Percentiles rank a stretch among this genome's conserved stretches.
Evolutionary conservation across 139 green algal genomes (phyloP).

Genomic region (Micromonas commoda): DNA sequence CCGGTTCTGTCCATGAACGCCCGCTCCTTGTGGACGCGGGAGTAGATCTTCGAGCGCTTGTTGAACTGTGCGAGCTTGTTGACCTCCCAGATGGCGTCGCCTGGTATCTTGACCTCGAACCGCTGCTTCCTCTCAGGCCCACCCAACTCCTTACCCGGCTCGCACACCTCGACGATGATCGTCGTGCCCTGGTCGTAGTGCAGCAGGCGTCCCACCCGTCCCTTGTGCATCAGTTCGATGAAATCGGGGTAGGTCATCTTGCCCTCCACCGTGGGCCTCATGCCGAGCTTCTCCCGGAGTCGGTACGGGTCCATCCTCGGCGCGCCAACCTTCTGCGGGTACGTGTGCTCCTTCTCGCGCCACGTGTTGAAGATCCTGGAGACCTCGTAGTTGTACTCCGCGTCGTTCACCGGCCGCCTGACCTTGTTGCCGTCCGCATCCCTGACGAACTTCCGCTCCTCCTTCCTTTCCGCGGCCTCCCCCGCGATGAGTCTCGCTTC

Average conservation of each 20-base stretch:
- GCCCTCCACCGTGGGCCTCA: neutral
- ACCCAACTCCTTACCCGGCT: neutral
- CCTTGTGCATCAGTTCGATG: neutral
- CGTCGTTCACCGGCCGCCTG: no score
- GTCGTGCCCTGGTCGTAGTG: constrained; percentile 6
- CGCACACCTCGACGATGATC: constrained; percentile 4
- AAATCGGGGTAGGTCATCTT: neutral
- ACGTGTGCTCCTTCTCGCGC: constrained; percentile 16
- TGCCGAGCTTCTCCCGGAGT: neutral
- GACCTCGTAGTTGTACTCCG: no score
- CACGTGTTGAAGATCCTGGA: no score
- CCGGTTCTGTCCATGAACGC: neutral
- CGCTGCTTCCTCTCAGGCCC: neutral
- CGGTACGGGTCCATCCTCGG: neutral
- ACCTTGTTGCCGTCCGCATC: no score
- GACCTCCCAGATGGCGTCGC: constrained; percentile 3
- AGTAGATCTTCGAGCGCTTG: neutral
- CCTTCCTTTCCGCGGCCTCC: no score
- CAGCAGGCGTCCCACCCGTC: neutral
- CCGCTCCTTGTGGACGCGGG: neutral
- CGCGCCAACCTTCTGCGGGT: neutral
- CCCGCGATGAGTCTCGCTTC: neutral
- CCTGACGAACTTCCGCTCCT: no score
- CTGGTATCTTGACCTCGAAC: constrained; percentile 3
- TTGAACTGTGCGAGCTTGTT: no score